phyloP scores from a whole-genome alignment of 768 basidiomycete species.

The Omphalotus guepiniiformis region DNA sequence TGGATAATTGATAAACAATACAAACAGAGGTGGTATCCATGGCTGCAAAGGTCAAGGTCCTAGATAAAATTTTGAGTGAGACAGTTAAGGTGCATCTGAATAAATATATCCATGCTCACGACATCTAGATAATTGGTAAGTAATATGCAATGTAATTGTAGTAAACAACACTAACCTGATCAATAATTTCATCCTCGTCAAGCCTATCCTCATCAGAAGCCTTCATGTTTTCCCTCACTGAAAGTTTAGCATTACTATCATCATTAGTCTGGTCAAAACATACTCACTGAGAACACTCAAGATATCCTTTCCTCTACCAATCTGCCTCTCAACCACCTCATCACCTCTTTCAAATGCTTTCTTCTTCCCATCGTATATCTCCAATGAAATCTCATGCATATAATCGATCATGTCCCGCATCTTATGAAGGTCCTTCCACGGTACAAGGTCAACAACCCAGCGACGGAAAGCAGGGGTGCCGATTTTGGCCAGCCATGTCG shows the following conservation, averaged over 20 bases:
- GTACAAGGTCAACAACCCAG: conserved; percentile 18
- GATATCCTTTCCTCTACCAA: conserved; percentile 32
- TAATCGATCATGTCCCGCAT: conserved; percentile 23
- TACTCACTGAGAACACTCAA: conserved; percentile 30
- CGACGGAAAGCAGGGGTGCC: conserved; percentile 21
- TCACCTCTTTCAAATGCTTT: conserved; percentile 21
- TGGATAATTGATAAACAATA: background rate
- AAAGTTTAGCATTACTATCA: background rate
- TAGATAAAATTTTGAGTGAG: conserved; percentile 10
- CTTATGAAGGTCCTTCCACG: conserved; percentile 19
- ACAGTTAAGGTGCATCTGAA: background rate
- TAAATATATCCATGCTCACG: conserved; percentile 1
- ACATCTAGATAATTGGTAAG: conserved; percentile 5
- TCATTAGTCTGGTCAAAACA: too few relatives aligned
- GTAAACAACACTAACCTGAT: conserved; percentile 23
- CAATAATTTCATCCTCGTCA: conserved; percentile 31
- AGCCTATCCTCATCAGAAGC: conserved; percentile 26
- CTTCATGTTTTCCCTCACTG: conserved; percentile 33
- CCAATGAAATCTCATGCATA: conserved; percentile 21
- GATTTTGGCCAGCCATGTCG: conserved; percentile 14
- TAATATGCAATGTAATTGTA: background rate
- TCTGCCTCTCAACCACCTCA: conserved; percentile 19
- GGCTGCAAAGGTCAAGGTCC: conserved; percentile 35
- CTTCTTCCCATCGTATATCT: conserved; percentile 26
- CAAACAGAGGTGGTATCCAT: conserved; percentile 37